These are phyloP conservation scores for Chenopodium formosanum DNA, from an alignment of 148 eudicot genomes.

Conservation along the genomic window DNA sequence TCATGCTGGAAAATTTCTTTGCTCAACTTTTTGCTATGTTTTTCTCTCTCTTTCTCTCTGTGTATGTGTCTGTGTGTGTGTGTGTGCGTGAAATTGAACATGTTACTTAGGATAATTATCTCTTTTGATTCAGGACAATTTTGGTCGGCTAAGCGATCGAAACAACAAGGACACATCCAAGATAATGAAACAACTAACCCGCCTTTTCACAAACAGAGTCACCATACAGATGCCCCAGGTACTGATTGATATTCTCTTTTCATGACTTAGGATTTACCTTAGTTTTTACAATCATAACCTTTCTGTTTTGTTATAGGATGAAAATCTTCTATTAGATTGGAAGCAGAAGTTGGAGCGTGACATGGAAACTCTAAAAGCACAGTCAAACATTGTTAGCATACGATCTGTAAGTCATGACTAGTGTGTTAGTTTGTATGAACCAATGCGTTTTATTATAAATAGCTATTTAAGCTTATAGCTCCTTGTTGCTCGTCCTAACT, in stretches of 20 bases:
- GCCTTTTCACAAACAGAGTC: conserved; percentile 90
- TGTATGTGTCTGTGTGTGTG: too few species aligned
- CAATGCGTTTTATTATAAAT: background rate
- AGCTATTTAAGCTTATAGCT: background rate
- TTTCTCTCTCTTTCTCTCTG: background rate
- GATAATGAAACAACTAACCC: conserved; percentile 69
- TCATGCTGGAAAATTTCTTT: too few species aligned
- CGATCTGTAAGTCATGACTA: conserved; percentile 58
- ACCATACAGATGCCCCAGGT: conserved; percentile 94
- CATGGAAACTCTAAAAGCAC: conserved; percentile 75
- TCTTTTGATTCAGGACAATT: conserved; percentile 52
- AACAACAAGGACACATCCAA: conserved; percentile 70
- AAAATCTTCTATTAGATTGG: conserved; percentile 68
- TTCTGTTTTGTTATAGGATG: conserved; percentile 54
- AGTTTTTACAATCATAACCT: conserved; percentile 2
- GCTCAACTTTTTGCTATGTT: background rate
- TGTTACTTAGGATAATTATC: background rate
- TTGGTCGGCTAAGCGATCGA: conserved; percentile 77
- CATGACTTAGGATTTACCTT: background rate
- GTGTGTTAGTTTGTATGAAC: background rate
- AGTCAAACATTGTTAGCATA: conserved; percentile 62
- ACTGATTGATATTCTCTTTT: conserved; percentile 10
- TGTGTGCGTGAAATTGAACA: too few species aligned
- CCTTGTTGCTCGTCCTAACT: background rate
- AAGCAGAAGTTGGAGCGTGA: conserved; percentile 91